Conservation (phyloP, 2,329 filamentous ascomycete genomes). For the Hymenoscyphus linearis region DNA sequence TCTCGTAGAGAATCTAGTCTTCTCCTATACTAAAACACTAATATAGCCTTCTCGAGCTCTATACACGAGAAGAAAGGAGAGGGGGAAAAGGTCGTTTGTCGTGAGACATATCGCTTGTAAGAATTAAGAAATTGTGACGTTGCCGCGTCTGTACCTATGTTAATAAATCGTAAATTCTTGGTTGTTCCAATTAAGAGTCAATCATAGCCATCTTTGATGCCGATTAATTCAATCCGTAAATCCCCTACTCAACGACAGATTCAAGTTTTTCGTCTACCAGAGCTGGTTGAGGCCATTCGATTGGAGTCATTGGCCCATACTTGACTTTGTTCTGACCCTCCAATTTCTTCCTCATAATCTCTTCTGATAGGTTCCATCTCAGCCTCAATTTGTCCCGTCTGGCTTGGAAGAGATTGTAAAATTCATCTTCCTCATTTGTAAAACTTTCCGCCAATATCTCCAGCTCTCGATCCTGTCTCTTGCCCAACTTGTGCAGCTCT, state of each 20-base stretch:
- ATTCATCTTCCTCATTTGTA: slow-evolving; percentile 44
- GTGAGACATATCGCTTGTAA: background rate
- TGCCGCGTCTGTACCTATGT: background rate
- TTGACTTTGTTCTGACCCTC: slow-evolving; percentile 39
- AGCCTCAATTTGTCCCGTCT: slow-evolving; percentile 41
- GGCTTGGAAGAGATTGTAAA: slow-evolving; percentile 41
- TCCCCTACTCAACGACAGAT: background rate
- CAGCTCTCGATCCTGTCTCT: slow-evolving; percentile 43
- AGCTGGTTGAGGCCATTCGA: slow-evolving; percentile 34
- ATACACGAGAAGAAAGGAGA: background rate
- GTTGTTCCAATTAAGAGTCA: background rate
- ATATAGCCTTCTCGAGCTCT: background rate
- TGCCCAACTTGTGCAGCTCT: slow-evolving; percentile 44
- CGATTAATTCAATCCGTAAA: background rate
- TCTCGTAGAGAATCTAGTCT: background rate
- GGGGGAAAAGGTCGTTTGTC: background rate
- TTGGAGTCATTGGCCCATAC: slow-evolving; percentile 38
- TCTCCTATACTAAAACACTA: background rate
- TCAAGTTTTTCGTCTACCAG: background rate
- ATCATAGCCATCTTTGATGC: background rate
- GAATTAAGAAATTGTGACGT: background rate
- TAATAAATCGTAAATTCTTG: background rate
- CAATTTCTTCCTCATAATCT: slow-evolving; percentile 49
- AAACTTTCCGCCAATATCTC: slow-evolving; percentile 44
- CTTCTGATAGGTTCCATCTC: slow-evolving; percentile 48